Evolutionary conservation across 306 rosid genomes (phyloP), one percentile per base, ranked within the genome.

Genomic region (Albizia julibrissin): DNA sequence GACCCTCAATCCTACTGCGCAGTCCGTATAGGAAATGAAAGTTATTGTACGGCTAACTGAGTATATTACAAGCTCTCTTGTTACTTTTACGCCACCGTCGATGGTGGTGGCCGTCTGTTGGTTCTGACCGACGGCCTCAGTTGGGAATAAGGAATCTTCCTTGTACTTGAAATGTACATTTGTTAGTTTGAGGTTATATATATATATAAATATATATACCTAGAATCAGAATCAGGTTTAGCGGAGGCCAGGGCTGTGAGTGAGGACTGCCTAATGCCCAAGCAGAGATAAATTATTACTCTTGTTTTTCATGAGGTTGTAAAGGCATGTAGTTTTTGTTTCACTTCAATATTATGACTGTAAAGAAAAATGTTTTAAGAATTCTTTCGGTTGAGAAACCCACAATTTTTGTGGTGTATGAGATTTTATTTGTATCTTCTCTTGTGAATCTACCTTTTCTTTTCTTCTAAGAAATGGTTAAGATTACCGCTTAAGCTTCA

Each of bases 161-260:
- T 90, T 91, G 97, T 92, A 86, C 93, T 87, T 81, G 80, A 88
- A 94, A 86, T 83, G 98, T 94, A 94, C 92, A 94, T 94, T 91
- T 85, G 82, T 89, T 91, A 92, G 94, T 87, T 77, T 89, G 84
- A 89, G 87, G 84, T 56, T 86, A 59, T 59, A 54, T 50, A 59
- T 59, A 54, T 50, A 50, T 54, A 59, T 59, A 24, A n/a, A 61
- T 61, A 69, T 86, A 69, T 69, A 88, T 90, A 89, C 90, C 83
- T 90, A 94, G 96, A 87, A 89, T 61, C 67, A 61, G 67, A 61
- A 13, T 85, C 83, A 85, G 88, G 83, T 86, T 77, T 77, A 82
- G 86, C 87, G 58, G 78, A 79, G 82, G 86, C 74, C 88, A 84
- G 79, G 87, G 83, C 79, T 84, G 79, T 82, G 86, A 75, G 85